These are phyloP conservation scores for Ophiognomonia clavigignenti-juglandacearum DNA, from an alignment of 2,329 filamentous ascomycete genomes.

Conservation along the genomic window DNA sequence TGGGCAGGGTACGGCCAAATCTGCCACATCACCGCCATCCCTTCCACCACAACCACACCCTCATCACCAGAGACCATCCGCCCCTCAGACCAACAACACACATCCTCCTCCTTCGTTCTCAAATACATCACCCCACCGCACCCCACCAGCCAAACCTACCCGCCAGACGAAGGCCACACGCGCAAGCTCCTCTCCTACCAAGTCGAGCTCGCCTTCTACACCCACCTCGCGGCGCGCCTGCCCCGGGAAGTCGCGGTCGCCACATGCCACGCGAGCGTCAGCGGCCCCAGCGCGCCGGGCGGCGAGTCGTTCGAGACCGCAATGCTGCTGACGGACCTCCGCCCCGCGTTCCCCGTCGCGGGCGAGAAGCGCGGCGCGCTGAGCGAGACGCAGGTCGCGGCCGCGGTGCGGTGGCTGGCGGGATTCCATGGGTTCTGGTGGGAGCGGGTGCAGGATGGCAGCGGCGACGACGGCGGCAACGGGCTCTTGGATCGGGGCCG, in stretches of 20 bases:
- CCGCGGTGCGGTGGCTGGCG: conserved; percentile 58
- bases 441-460: no score
- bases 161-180: conserved; percentile 57
- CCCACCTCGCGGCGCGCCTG: conserved; percentile 46
- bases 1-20: conserved; percentile 54
- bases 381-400: conserved; percentile 39
- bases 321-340: conserved; percentile 54
- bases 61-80: not conserved
- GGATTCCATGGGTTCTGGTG: conserved; percentile 55
- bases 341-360: conserved; percentile 47
- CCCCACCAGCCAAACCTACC: conserved; percentile 14
- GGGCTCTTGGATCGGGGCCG: conserved; percentile 18
- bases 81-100: conserved; percentile 20
- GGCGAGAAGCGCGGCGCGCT: conserved; percentile 49
- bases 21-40: conserved; percentile 47
- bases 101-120: conserved; percentile 49
- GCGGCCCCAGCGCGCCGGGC: conserved; percentile 11
- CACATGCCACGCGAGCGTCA: conserved; percentile 41
- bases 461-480: conserved; percentile 14
- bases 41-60: conserved; percentile 17
- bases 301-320: conserved; percentile 40
- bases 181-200: conserved; percentile 64
- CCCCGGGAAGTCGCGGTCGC: conserved; percentile 41
- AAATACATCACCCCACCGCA: conserved; percentile 56
- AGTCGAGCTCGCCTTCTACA: conserved; percentile 64